Conservation (phyloP, 768 basidiomycete species). For the Lactifluus echinatus region DNA sequence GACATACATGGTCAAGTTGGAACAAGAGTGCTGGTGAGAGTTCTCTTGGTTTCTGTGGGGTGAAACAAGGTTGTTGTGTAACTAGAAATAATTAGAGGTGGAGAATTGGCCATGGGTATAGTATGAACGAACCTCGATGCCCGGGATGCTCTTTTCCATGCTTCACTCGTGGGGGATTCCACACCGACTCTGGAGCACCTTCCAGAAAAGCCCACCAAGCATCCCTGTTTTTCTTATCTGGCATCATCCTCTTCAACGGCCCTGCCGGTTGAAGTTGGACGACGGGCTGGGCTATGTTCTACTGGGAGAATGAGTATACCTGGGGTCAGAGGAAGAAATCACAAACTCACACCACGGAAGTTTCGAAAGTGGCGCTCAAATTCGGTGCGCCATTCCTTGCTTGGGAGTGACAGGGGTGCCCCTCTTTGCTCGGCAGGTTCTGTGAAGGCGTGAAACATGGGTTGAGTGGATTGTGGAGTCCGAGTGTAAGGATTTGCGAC, state of each 20-base stretch:
- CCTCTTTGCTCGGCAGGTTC: slow-evolving; percentile 20
- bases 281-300: slow-evolving; percentile 65
- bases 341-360: slow-evolving; percentile 45
- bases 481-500: slow-evolving; percentile 61
- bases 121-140: slow-evolving; percentile 10
- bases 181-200: slow-evolving; percentile 58
- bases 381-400: slow-evolving; percentile 53
- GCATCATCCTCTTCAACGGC: slow-evolving; percentile 37
- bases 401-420: slow-evolving; percentile 41
- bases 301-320: not conserved
- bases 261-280: slow-evolving; percentile 35
- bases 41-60: slow-evolving; percentile 27
- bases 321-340: not conserved
- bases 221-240: slow-evolving; percentile 65
- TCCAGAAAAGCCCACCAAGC: slow-evolving; percentile 73
- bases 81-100: slow-evolving; percentile 1
- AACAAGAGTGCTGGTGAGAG: slow-evolving; percentile 50
- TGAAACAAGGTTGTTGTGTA: not conserved
- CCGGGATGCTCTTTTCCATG: slow-evolving; percentile 20
- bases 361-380: slow-evolving; percentile 56
- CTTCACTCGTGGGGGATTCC: slow-evolving; percentile 46
- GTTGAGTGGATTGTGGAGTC: slow-evolving; percentile 16
- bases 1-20: slow-evolving; percentile 53
- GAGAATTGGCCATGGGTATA: not conserved
- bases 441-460: slow-evolving; percentile 11